Evolutionary conservation across 768 basidiomycete species (phyloP), one percentile per base, ranked within the genome.

Genomic region (Sistotremastrum niveocremeum): DNA sequence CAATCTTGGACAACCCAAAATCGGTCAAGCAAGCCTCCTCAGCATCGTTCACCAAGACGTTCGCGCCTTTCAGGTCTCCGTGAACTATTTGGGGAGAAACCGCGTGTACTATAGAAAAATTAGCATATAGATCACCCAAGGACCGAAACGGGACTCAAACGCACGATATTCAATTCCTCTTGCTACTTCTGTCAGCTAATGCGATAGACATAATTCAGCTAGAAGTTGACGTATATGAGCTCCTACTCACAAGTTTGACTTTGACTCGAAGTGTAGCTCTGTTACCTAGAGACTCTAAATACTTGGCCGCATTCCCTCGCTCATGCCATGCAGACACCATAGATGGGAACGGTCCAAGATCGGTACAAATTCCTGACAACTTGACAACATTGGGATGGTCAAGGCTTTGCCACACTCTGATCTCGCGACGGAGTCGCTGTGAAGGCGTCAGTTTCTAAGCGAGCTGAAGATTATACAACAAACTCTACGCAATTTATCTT

Each of bases 261-360:
- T 42, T 36, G 8, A 10, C 43, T 12, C 43, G 31, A n/a, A 47
- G 40, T 8, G 42, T 47, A n/a, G 28, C 46, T 8, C 29, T 29
- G 12, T 45, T 35, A 4, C 42, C 42, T 7, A 44, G 33, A n/a
- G 35, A 42, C n/a, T 10, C 46, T 30, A 50, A 36, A 37, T 46
- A 50, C 2, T 37, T 37, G 32, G 38, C 38, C 6, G 47, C 11
- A 35, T 42, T 47, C 3, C 49, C 49, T 29, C 47, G 46, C 3
- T 44, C 46, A 5, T 48, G 38, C 49, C 49, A 50, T 4, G 47
- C 35, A 12, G 44, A 50, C 5, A 50, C 44, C 39, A 50, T 50
- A 34, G 49, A 50, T 10, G 46, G 39, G 41, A 42, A 43, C 34
- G 46, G 47, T 4, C 47, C 49, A 32, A 49, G 46, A 5, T 45